phyloP scores from a whole-genome alignment of 2,329 filamentous ascomycete genomes.

The Colletotrichum sp. region DNA sequence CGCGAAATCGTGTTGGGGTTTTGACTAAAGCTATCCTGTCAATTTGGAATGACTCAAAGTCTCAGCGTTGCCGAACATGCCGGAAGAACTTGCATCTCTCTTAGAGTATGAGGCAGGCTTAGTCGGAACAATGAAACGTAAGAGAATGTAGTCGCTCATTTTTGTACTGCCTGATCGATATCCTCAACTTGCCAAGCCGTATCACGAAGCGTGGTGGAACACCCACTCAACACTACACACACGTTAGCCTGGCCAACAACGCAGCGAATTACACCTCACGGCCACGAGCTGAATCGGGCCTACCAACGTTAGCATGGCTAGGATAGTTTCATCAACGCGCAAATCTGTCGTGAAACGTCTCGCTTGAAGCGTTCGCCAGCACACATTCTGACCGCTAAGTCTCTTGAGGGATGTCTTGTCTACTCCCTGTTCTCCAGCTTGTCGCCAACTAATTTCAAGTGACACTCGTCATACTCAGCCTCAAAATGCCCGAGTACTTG shows the following conservation, averaged over 20 bases:
- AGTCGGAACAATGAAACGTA: not conserved
- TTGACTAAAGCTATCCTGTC: accelerated
- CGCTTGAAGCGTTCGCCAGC: not conserved
- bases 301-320: not conserved
- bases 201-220: not conserved
- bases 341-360: not conserved
- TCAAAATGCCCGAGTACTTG: not conserved
- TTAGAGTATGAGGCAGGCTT: not conserved
- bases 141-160: not conserved
- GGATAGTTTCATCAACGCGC: not conserved
- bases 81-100: not conserved
- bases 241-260: not conserved
- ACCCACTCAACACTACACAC: not conserved
- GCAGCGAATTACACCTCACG: not conserved
- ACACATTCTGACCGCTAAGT: not conserved
- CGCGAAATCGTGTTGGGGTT: not conserved
- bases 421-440: not conserved
- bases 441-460: not conserved
- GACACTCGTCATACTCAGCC: not conserved
- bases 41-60: not conserved
- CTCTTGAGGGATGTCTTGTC: not conserved
- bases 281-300: not conserved
- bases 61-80: not conserved
- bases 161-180: not conserved
- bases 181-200: not conserved